A percentile compares a stretch with the other conserved stretches of the same genome.
Conservation (phyloP, 83 land plant species). For the Diphasiastrum complanatum region DNA sequence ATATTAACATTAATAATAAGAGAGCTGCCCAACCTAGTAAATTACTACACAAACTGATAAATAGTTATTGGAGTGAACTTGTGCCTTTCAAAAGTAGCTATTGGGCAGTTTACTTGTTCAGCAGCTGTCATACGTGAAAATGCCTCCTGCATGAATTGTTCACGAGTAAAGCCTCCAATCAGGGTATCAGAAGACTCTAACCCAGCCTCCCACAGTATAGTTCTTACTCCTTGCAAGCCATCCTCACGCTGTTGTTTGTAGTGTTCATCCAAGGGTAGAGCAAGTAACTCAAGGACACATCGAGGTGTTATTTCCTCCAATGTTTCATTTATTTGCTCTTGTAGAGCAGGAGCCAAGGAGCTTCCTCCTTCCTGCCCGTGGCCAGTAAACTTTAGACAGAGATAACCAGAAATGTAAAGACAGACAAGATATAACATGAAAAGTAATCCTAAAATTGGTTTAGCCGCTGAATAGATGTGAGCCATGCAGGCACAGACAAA, state of each 20-base stretch:
- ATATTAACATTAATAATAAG: too few species aligned
- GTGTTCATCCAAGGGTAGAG: slow-evolving; percentile 68
- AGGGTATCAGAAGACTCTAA: slow-evolving; percentile 62
- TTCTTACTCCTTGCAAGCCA: slow-evolving; percentile 72
- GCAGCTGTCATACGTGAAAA: slow-evolving; percentile 70
- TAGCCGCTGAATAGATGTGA: not conserved
- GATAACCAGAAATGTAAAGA: not conserved
- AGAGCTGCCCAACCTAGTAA: too few species aligned
- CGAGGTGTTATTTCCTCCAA: slow-evolving; percentile 83
- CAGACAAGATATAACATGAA: slow-evolving; percentile 2
- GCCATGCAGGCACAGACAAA: too few species aligned
- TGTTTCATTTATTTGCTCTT: slow-evolving; percentile 86
- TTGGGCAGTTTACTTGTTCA: slow-evolving; percentile 60
- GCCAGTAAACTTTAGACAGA: not conserved
- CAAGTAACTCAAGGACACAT: slow-evolving; percentile 80
- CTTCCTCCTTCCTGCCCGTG: slow-evolving; percentile 94
- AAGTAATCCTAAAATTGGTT: not conserved
- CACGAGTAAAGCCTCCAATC: slow-evolving; percentile 80
- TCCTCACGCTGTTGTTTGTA: slow-evolving; percentile 49
- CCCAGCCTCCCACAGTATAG: slow-evolving; percentile 81
- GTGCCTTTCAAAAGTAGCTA: slow-evolving; percentile 7
- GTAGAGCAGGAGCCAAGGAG: slow-evolving; percentile 68
- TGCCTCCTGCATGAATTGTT: slow-evolving; percentile 83
- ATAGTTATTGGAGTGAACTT: slow-evolving; percentile 7
- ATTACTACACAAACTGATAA: not conserved